Evolutionary conservation across 345 rosid genomes (phyloP).

Genomic region (Eutrema heterophyllum): DNA sequence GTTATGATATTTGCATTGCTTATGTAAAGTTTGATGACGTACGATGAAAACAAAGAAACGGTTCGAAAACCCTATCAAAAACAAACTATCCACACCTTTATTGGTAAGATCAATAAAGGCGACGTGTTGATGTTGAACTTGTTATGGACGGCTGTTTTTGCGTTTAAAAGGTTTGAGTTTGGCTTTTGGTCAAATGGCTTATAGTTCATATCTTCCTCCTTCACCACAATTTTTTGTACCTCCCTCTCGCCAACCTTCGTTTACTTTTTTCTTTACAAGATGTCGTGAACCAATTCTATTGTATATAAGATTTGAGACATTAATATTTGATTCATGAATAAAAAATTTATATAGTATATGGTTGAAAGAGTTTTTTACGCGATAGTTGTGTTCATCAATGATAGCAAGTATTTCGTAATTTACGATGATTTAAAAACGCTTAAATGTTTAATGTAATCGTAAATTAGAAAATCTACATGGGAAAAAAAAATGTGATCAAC

Average conservation of each 20-base stretch:
- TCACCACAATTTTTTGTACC: slow-evolving; percentile 17
- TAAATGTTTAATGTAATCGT: not conserved
- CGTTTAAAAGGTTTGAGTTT: slow-evolving; percentile 8
- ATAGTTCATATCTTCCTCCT: not conserved
- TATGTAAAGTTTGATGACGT: not conserved
- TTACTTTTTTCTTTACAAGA: not conserved
- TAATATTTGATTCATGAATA: not conserved
- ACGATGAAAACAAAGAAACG: not conserved
- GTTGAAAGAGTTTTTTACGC: not conserved
- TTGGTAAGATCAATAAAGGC: slow-evolving; percentile 20
- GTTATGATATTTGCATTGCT: not conserved
- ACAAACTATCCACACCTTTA: not conserved
- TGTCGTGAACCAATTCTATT: not conserved
- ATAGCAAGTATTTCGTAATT: not conserved
- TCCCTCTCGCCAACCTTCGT: slow-evolving; percentile 21
- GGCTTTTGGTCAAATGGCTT: slow-evolving; percentile 18
- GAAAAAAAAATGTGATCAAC: not conserved
- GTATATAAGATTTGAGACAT: not conserved
- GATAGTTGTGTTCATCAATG: not conserved
- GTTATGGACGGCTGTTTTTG: slow-evolving; percentile 13
- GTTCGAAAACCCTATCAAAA: not conserved
- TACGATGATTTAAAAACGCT: not conserved
- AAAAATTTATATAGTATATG: not conserved
- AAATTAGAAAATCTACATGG: not conserved
- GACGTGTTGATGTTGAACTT: slow-evolving; percentile 18